These are phyloP conservation scores for Plantago coronopus DNA, from an alignment of 305 asterid species.

Conservation along the genomic window DNA sequence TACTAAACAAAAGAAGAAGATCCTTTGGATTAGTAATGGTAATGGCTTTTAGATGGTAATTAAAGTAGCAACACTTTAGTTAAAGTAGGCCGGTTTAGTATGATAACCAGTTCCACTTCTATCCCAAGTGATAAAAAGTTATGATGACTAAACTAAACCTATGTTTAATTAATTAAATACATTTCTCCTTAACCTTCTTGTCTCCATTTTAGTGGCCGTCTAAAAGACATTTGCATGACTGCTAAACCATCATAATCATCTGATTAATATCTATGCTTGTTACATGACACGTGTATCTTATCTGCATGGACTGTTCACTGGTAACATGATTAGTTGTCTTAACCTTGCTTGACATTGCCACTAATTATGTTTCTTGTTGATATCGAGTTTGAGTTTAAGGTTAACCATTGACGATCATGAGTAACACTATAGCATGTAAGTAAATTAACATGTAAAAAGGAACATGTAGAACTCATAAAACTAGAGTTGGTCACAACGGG, in stretches of 20 bases:
- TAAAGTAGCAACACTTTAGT: constrained; percentile 10
- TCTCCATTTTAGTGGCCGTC: constrained; percentile 30
- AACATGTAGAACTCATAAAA: no score
- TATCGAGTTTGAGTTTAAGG: no score
- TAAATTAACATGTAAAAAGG: no score
- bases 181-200: constrained; percentile 20
- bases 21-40: no score
- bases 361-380: no score
- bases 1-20: no score
- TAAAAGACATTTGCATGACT: constrained; percentile 30
- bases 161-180: constrained; percentile 10
- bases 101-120: constrained; percentile 29
- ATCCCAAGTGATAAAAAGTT: constrained; percentile 22
- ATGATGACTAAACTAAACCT: neutral
- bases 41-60: neutral
- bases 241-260: constrained; percentile 18
- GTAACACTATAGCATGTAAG: no score
- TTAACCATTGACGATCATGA: no score
- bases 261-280: constrained; percentile 5
- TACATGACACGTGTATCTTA: neutral
- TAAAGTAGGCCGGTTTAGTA: constrained; percentile 22
- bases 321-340: no score
- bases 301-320: no score
- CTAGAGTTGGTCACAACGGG: no score
- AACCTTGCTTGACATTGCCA: no score